A percentile compares a stretch with the other conserved stretches of the same genome.
phyloP scores from a whole-genome alignment of 371 early-diverging fungal species.

The Haplosporangium sp. region DNA sequence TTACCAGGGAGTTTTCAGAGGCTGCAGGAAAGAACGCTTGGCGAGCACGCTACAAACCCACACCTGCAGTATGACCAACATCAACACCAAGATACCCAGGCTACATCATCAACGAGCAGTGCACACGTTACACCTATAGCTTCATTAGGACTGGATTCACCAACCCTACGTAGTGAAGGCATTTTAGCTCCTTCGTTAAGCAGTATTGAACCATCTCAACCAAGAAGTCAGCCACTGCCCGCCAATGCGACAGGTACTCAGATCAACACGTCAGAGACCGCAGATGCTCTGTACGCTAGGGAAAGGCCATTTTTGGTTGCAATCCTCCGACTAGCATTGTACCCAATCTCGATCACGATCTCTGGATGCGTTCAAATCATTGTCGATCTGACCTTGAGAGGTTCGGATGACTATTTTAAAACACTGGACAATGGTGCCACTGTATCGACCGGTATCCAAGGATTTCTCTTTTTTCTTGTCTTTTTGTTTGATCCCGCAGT shows the following conservation, averaged over 20 bases:
- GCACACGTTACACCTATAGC: neutral
- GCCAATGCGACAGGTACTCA: neutral
- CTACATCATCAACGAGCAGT: neutral
- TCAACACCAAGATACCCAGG: too few relatives aligned
- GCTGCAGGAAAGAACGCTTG: neutral
- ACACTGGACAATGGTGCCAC: constrained; percentile 24
- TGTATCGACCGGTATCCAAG: constrained; percentile 41
- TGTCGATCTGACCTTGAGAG: constrained; percentile 33
- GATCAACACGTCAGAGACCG: neutral
- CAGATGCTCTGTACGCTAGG: constrained; percentile 1
- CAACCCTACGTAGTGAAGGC: constrained; percentile 9
- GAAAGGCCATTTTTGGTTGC: constrained; percentile 33
- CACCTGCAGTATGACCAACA: too few relatives aligned
- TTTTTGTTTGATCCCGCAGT: constrained; percentile 50
- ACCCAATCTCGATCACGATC: constrained; percentile 43
- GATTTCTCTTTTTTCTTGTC: constrained; percentile 47
- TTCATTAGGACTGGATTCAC: neutral
- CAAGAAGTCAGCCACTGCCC: too few relatives aligned
- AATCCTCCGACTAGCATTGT: constrained; percentile 48
- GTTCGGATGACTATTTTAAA: neutral
- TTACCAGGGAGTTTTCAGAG: neutral
- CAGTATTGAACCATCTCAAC: too few relatives aligned
- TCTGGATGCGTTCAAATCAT: constrained; percentile 48
- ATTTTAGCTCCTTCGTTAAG: neutral
- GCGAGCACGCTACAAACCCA: neutral